Evolutionary conservation across 345 rosid species (phyloP).

Genomic region (Triadica sebifera): DNA sequence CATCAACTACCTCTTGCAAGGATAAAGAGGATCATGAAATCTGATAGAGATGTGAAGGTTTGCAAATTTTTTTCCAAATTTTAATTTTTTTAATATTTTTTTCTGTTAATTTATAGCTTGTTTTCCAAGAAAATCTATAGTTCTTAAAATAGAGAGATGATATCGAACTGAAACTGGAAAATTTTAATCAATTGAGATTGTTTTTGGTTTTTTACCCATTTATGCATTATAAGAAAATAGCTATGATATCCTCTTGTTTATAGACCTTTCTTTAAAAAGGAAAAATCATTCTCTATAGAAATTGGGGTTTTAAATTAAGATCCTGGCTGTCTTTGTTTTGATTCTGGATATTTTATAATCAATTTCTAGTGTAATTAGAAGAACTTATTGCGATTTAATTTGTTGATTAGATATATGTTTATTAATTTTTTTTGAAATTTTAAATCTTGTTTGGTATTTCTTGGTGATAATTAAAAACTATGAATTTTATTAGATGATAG

Average conservation of each 20-base stretch:
- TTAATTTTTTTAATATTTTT: too few species aligned
- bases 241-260: background rate
- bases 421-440: background rate
- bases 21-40: slow-evolving; percentile 42
- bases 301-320: too few species aligned
- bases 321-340: too few species aligned
- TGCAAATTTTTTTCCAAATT: background rate
- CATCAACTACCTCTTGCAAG: slow-evolving; percentile 35
- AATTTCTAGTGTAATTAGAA: too few species aligned
- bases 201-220: background rate
- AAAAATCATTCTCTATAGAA: too few species aligned
- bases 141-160: too few species aligned
- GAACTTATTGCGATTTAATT: too few species aligned
- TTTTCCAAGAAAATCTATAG: too few species aligned
- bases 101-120: background rate
- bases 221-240: background rate
- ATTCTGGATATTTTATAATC: too few species aligned
- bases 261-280: too few species aligned
- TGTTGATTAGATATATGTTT: too few species aligned
- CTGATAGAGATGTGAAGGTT: slow-evolving; percentile 38
- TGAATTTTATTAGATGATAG: slow-evolving; percentile 26
- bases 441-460: background rate
- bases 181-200: background rate
- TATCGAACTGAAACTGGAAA: too few species aligned
- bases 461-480: background rate